Evolutionary conservation across 2,329 filamentous ascomycete genomes (phyloP).

Genomic region (Diplodia mutila): DNA sequence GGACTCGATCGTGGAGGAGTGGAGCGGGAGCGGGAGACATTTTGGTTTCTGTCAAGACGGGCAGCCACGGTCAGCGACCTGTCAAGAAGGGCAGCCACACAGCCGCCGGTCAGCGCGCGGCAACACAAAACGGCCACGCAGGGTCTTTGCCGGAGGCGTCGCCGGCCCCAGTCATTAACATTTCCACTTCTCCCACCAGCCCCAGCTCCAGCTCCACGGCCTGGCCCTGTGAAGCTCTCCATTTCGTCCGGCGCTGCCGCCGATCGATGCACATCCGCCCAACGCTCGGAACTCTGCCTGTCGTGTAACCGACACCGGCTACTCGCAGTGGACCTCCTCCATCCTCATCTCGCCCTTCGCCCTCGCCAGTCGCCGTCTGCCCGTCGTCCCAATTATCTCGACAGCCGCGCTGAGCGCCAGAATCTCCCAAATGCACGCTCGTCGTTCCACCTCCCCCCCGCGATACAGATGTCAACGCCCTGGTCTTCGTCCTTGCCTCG

Average conservation of each 20-base stretch:
- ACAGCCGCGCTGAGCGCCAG: constrained; percentile 1
- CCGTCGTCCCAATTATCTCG: not conserved
- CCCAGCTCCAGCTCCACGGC: not conserved
- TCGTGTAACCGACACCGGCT: not conserved
- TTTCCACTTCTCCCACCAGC: not conserved
- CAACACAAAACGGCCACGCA: not conserved
- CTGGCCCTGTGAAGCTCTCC: constrained; percentile 1
- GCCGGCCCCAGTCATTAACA: not conserved
- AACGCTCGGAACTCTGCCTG: not conserved
- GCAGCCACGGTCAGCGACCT: too few relatives aligned
- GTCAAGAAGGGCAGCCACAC: not conserved
- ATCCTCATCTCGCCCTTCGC: not conserved
- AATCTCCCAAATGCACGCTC: not conserved
- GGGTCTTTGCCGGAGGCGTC: constrained; percentile 1
- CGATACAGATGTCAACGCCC: not conserved
- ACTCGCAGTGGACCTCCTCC: constrained; percentile 1
- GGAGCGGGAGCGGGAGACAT: not conserved
- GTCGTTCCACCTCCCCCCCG: not conserved
- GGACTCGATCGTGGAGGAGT: not conserved
- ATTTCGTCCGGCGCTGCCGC: not conserved
- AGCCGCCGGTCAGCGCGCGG: not conserved
- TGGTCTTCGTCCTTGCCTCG: not conserved
- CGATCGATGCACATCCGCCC: not conserved
- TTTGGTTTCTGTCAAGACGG: not conserved
- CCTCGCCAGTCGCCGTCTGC: not conserved